Evolutionary conservation across 2,329 filamentous ascomycete species (phyloP).

Genomic region (Beauveria rudraprayagi): DNA sequence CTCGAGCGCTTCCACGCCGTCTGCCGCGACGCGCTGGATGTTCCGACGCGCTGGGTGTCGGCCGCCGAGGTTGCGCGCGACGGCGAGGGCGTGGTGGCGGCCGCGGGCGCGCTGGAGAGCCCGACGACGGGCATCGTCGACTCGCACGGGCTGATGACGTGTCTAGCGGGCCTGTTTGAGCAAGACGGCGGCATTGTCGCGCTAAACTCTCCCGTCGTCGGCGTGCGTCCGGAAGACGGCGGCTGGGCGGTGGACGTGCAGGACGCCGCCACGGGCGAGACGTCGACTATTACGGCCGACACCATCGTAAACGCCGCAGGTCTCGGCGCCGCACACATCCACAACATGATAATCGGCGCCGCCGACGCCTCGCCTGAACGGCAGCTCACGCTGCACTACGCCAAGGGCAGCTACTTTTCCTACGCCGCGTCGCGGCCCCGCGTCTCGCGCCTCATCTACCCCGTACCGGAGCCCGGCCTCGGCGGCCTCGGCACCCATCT

Average conservation of each 20-base stretch:
- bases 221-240: conserved; percentile 42
- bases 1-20: conserved; percentile 44
- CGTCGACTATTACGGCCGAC: conserved; percentile 59
- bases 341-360: conserved; percentile 60
- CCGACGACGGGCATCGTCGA: conserved; percentile 86
- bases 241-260: conserved; percentile 64
- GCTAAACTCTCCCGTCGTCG: conserved; percentile 57
- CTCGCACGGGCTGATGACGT: conserved; percentile 75
- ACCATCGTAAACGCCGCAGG: conserved; percentile 82
- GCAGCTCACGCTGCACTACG: conserved; percentile 63
- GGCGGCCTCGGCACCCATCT: conserved; percentile 88
- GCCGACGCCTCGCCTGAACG: conserved; percentile 34
- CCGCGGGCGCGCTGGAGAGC: conserved; percentile 70
- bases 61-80: conserved; percentile 49
- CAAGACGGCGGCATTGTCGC: conserved; percentile 68
- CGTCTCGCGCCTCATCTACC: conserved; percentile 74
- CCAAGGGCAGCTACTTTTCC: conserved; percentile 93
- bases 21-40: conserved; percentile 33
- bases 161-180: conserved; percentile 68
- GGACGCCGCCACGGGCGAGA: conserved; percentile 38
- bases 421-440: conserved; percentile 59
- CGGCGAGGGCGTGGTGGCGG: conserved; percentile 70
- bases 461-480: conserved; percentile 71
- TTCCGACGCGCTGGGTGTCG: conserved; percentile 66
- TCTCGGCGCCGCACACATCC: conserved; percentile 64